A percentile compares a stretch with the other conserved stretches of the same genome.
Conservation (phyloP, 2,329 filamentous ascomycete species). For the Ophiognomonia clavigignenti-juglandacearum region DNA sequence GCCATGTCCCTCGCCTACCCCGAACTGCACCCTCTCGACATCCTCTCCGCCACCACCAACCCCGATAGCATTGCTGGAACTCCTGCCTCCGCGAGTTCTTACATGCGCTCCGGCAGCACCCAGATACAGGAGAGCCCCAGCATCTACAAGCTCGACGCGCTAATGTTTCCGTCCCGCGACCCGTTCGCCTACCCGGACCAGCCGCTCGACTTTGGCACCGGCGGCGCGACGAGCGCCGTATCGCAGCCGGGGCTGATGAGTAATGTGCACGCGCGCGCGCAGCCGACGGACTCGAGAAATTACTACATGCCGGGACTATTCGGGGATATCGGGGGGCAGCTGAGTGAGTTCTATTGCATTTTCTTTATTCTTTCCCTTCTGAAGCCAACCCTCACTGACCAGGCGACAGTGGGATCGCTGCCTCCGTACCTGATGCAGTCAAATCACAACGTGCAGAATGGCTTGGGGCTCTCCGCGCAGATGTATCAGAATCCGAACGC, state of each 20-base stretch:
- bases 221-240: conserved; percentile 21
- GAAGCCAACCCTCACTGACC: background rate
- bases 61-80: conserved; percentile 28
- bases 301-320: conserved; percentile 50
- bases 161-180: conserved; percentile 78
- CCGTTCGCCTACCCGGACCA: conserved; percentile 78
- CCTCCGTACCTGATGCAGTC: conserved; percentile 65
- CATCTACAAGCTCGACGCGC: conserved; percentile 63
- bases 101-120: conserved; percentile 22
- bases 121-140: conserved; percentile 31
- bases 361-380: background rate
- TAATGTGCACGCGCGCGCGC: conserved; percentile 23
- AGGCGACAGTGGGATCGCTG: conserved; percentile 49
- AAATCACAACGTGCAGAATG: conserved; percentile 31
- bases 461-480: conserved; percentile 36
- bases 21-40: conserved; percentile 41
- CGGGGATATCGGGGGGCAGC: conserved; percentile 68
- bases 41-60: conserved; percentile 36
- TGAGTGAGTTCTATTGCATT: too few species aligned
- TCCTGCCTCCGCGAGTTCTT: conserved; percentile 24
- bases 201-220: conserved; percentile 51
- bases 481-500: conserved; percentile 41
- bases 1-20: conserved; percentile 34
- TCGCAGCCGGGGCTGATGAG: conserved; percentile 23
- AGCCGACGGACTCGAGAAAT: conserved; percentile 32